Percentiles rank a stretch among this genome's conserved stretches.
Conservation (phyloP, 768 basidiomycete genomes). For the Vararia minispora region DNA sequence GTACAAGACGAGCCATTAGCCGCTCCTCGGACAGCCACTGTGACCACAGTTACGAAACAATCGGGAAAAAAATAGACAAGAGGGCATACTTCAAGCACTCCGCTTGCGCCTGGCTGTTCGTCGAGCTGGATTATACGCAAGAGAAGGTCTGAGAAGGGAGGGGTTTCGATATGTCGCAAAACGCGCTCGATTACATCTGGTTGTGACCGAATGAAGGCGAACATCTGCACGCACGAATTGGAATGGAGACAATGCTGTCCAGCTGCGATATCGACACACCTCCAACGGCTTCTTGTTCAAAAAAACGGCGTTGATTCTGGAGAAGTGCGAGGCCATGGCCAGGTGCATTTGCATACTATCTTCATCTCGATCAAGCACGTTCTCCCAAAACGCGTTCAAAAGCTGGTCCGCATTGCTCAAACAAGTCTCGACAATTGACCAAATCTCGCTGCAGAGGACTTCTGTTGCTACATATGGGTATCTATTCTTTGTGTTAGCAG, state of each 20-base stretch:
- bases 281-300: constrained; percentile 82
- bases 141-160: constrained; percentile 85
- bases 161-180: constrained; percentile 76
- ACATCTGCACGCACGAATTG: constrained; percentile 79
- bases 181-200: constrained; percentile 74
- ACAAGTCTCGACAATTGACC: constrained; percentile 89
- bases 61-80: constrained; percentile 17
- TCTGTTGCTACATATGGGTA: constrained; percentile 92
- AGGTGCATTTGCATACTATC: constrained; percentile 84
- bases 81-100: constrained; percentile 76
- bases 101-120: constrained; percentile 69
- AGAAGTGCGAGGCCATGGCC: constrained; percentile 85
- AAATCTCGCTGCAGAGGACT: constrained; percentile 91
- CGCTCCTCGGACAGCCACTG: constrained; percentile 85
- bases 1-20: constrained; percentile 72
- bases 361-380: constrained; percentile 63
- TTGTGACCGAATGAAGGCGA: constrained; percentile 80
- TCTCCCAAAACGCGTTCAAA: constrained; percentile 87
- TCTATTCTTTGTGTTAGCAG: constrained; percentile 29
- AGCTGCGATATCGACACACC: constrained; percentile 36
- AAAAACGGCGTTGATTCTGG: constrained; percentile 87
- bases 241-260: too few species aligned
- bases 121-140: constrained; percentile 85
- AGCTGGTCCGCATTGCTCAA: constrained; percentile 60
- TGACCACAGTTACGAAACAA: constrained; percentile 22